A percentile compares a stretch with the other conserved stretches of the same genome.
phyloP scores from a whole-genome alignment of 345 rosid species.

The Kernera saxatilis region DNA sequence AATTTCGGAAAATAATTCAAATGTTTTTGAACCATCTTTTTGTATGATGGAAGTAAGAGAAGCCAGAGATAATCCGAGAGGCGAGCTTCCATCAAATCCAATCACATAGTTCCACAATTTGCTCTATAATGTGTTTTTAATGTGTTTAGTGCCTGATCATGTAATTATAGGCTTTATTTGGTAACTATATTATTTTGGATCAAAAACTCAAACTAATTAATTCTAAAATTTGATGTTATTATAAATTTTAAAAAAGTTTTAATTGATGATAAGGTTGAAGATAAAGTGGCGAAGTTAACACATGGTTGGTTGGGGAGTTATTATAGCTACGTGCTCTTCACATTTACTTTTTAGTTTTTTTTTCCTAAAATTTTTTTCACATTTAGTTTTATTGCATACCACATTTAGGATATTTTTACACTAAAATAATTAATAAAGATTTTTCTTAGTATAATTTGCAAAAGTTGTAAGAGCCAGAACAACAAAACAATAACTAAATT shows the following conservation, averaged over 20 bases:
- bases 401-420: neutral
- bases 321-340: neutral
- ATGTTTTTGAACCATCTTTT: neutral
- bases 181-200: neutral
- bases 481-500: neutral
- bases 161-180: neutral
- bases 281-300: neutral
- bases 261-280: neutral
- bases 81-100: neutral
- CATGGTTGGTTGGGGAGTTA: slow-evolving; percentile 5
- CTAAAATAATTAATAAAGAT: neutral
- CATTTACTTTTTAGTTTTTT: too few species aligned
- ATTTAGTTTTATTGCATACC: neutral
- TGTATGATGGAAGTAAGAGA: neutral
- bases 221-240: neutral
- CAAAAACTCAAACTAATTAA: neutral
- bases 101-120: neutral
- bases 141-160: neutral
- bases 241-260: neutral
- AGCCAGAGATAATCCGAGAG: neutral
- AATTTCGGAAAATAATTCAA: neutral
- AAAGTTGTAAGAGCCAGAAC: neutral
- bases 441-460: neutral
- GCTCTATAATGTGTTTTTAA: too few species aligned
- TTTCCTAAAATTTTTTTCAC: too few species aligned